phyloP scores from a whole-genome alignment of 805 yeast species.

The Cyberlindnera meyerae region DNA sequence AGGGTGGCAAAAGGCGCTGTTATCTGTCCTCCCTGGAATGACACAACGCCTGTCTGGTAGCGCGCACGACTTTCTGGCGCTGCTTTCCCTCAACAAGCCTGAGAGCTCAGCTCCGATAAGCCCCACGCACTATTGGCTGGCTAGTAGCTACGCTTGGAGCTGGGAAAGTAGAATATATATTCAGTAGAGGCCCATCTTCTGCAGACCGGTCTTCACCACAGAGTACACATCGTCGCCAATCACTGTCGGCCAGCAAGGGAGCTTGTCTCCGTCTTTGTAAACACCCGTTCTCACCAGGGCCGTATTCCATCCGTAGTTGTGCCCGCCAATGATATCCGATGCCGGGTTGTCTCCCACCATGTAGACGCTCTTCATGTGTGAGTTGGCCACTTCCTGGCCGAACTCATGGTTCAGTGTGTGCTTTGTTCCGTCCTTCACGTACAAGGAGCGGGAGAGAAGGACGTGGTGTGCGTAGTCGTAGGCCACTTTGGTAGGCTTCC shows the following conservation, averaged over 20 bases:
- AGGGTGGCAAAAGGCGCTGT: too few relatives aligned
- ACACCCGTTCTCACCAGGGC: slow-evolving; percentile 87
- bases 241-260: slow-evolving; percentile 43
- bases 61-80: not conserved
- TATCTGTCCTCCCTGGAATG: too few relatives aligned
- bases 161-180: not conserved
- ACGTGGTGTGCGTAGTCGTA: slow-evolving; percentile 81
- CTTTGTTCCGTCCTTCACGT: slow-evolving; percentile 25
- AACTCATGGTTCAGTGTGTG: slow-evolving; percentile 9
- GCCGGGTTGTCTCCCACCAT: slow-evolving; percentile 99
- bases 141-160: not conserved
- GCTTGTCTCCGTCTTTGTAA: slow-evolving; percentile 50
- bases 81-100: too few relatives aligned
- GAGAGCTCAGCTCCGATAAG: too few relatives aligned
- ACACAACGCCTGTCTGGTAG: too few relatives aligned
- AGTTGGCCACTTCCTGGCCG: slow-evolving; percentile 19
- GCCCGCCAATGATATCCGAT: slow-evolving; percentile 88
- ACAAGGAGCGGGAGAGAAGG: slow-evolving; percentile 34
- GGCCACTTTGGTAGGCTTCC: slow-evolving; percentile 76
- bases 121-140: too few relatives aligned
- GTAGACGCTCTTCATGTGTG: slow-evolving; percentile 60
- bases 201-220: slow-evolving; percentile 37
- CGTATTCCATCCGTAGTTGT: slow-evolving; percentile 82
- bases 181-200: slow-evolving; percentile 17
- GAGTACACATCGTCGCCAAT: slow-evolving; percentile 46